Conservation (phyloP, 73 alveolate species). For the Urostyla sp. region DNA sequence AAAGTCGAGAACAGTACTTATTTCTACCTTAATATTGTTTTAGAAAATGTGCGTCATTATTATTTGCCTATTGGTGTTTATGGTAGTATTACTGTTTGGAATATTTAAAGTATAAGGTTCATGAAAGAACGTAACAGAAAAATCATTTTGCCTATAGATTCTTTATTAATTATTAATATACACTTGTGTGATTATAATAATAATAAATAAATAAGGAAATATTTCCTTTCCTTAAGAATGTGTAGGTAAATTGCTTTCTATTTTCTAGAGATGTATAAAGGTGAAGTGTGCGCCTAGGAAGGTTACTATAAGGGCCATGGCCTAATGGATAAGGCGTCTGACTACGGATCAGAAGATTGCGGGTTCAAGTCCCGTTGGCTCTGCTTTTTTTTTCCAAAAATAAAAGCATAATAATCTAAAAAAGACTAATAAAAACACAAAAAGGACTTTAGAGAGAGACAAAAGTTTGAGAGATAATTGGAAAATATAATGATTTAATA, state of each 20-base stretch:
- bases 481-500: too few species aligned
- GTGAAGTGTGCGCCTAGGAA: background rate
- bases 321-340: constrained; percentile 88
- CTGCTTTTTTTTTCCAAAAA: constrained; percentile 56
- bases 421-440: too few species aligned
- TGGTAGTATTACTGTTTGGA: constrained; percentile 58
- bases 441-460: too few species aligned
- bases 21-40: background rate
- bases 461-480: too few species aligned
- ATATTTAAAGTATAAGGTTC: constrained; percentile 46
- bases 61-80: constrained; percentile 43
- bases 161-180: too few species aligned
- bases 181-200: too few species aligned
- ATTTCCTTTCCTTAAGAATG: too few species aligned
- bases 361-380: constrained; percentile 85
- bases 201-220: too few species aligned
- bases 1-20: constrained; percentile 53
- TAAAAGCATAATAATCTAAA: too few species aligned
- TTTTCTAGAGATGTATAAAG: constrained; percentile 10
- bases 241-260: too few species aligned
- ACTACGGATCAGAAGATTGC: constrained; percentile 85
- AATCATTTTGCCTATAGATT: too few species aligned
- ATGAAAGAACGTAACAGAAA: background rate
- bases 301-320: constrained; percentile 64
- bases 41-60: constrained; percentile 68